Evolutionary conservation across 2,329 filamentous ascomycete genomes (phyloP).

Genomic region (Beauveria medogensis): DNA sequence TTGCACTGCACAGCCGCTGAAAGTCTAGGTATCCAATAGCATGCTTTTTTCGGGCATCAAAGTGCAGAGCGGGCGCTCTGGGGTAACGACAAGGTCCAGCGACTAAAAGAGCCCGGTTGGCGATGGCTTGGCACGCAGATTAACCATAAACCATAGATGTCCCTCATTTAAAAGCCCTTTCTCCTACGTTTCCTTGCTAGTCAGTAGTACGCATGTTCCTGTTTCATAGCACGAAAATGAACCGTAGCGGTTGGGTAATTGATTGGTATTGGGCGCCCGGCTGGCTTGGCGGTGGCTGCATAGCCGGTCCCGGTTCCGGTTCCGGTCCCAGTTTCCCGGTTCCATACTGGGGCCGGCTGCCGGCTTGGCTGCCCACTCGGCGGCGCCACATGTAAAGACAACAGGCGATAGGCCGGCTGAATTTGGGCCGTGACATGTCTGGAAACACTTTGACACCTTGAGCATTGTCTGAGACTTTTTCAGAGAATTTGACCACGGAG

Average conservation of each 20-base stretch:
- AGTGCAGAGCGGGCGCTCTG: neutral
- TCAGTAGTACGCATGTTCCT: neutral
- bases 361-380: slow-evolving; percentile 3
- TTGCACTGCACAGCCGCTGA: no score
- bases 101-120: neutral
- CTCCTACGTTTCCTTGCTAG: neutral
- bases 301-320: slow-evolving; percentile 8
- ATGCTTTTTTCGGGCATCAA: neutral
- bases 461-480: no score
- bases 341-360: neutral
- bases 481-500: neutral
- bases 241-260: neutral
- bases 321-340: neutral
- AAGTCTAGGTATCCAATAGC: no score
- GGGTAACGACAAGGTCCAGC: neutral
- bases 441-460: neutral
- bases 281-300: neutral
- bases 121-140: neutral
- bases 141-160: neutral
- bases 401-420: neutral
- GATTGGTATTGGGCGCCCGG: no score
- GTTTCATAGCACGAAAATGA: neutral
- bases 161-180: neutral
- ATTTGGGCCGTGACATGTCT: neutral
- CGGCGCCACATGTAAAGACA: neutral